Percentiles rank a stretch among this genome's conserved stretches.
These are phyloP conservation scores for Pichia eremophila DNA, from an alignment of 805 yeast species.

Conservation along the genomic window DNA sequence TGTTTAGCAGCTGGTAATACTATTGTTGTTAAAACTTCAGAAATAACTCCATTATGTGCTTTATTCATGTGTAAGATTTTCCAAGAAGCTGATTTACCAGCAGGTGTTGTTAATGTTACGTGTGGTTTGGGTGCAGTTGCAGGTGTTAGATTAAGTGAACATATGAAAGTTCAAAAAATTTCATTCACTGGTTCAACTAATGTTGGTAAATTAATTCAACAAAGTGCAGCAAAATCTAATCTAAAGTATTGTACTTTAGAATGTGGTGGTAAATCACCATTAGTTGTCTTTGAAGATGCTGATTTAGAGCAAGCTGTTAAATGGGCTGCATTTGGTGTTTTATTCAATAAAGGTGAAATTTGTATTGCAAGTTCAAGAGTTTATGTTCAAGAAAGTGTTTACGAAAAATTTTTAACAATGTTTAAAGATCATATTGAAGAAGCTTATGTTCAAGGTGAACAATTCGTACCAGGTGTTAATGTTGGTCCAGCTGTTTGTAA, in stretches of 20 bases:
- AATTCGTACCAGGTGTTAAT: slow-evolving; percentile 66
- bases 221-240: slow-evolving; percentile 73
- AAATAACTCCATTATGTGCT: slow-evolving; percentile 59
- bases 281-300: slow-evolving; percentile 80
- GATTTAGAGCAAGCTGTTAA: slow-evolving; percentile 68
- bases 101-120: slow-evolving; percentile 54
- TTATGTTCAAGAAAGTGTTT: slow-evolving; percentile 75
- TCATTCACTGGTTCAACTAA: slow-evolving; percentile 65
- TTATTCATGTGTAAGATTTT: slow-evolving; percentile 43
- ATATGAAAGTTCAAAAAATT: slow-evolving; percentile 49
- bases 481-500: slow-evolving; percentile 92
- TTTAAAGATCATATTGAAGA: slow-evolving; percentile 45
- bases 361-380: slow-evolving; percentile 93
- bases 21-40: slow-evolving; percentile 54
- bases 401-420: slow-evolving; percentile 63
- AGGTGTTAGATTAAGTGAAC: slow-evolving; percentile 51
- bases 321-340: slow-evolving; percentile 73
- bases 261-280: slow-evolving; percentile 95
- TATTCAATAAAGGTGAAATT: slow-evolving; percentile 91
- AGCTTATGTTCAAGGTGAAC: slow-evolving; percentile 62
- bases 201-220: slow-evolving; percentile 73
- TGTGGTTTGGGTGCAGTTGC: slow-evolving; percentile 55
- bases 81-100: slow-evolving; percentile 53
- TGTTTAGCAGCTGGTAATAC: slow-evolving; percentile 62
- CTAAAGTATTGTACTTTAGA: slow-evolving; percentile 89